phyloP scores from a whole-genome alignment of 768 basidiomycete genomes.

The Pholiota microspora region DNA sequence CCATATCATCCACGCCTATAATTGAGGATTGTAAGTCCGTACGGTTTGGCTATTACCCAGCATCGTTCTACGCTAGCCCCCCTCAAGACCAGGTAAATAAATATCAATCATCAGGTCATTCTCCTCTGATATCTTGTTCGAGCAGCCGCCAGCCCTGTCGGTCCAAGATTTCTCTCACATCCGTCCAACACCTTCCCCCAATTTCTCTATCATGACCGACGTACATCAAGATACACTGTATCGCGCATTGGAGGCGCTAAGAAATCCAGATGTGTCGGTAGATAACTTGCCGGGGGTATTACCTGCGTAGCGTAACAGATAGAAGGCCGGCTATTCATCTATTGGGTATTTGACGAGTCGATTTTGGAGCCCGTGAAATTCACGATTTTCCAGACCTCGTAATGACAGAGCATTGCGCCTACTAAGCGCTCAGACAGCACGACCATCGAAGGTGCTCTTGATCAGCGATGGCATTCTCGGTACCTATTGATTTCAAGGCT shows the following conservation, averaged over 20 bases:
- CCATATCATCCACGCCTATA: constrained; percentile 68
- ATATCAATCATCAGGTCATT: no score
- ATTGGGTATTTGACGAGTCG: no score
- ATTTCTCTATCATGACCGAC: constrained; percentile 51
- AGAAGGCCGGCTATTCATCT: no score
- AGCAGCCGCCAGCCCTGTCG: constrained; percentile 38
- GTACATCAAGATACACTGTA: constrained; percentile 14
- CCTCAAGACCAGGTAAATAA: constrained; percentile 20
- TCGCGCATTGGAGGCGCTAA: background rate
- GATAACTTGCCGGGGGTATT: background rate
- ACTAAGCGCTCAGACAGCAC: no score
- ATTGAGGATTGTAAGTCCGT: constrained; percentile 73
- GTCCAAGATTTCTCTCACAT: constrained; percentile 90
- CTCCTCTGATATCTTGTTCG: no score
- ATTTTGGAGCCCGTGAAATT: no score
- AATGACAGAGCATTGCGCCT: no score
- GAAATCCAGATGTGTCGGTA: background rate
- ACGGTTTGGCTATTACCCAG: constrained; percentile 65
- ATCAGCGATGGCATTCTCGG: no score
- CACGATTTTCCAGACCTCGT: no score
- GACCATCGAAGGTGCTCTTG: no score
- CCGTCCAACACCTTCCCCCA: constrained; percentile 69
- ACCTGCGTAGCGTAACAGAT: no score
- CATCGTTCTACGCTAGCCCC: constrained; percentile 19
- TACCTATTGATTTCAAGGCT: no score